A percentile compares a stretch with the other conserved stretches of the same genome.
phyloP scores from a whole-genome alignment of 495 filamentous ascomycete genomes.

The Tuber microsphaerosporum region DNA sequence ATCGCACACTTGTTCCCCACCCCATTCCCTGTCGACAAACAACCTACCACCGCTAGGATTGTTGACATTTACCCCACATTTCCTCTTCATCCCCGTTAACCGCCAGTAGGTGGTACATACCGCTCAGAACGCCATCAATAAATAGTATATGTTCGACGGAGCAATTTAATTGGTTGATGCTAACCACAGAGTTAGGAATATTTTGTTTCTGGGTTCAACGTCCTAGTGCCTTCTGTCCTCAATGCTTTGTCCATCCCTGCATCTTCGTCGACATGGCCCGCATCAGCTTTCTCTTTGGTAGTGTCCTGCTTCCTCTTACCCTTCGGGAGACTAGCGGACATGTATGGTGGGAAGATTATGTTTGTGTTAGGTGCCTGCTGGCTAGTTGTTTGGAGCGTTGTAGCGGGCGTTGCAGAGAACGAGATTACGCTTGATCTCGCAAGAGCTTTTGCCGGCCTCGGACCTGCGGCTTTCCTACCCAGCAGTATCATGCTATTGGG shows the following conservation, averaged over 20 bases:
- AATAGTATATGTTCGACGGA: constrained; percentile 12
- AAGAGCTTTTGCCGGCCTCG: constrained; percentile 73
- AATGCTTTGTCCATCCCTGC: constrained; percentile 58
- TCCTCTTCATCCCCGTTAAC: constrained; percentile 12
- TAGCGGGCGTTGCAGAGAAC: constrained; percentile 64
- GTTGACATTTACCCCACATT: too few relatives aligned
- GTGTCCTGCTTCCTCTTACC: constrained; percentile 67
- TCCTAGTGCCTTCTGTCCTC: constrained; percentile 65
- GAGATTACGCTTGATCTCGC: constrained; percentile 67
- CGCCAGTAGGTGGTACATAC: constrained; percentile 21
- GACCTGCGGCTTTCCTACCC: constrained; percentile 69
- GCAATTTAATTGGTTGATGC: constrained; percentile 24
- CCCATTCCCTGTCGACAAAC: constrained; percentile 8
- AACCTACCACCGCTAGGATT: not conserved
- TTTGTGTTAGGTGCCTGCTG: constrained; percentile 64
- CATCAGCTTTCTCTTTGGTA: constrained; percentile 68
- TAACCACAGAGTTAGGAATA: constrained; percentile 52
- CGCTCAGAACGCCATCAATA: constrained; percentile 11
- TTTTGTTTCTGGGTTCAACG: constrained; percentile 79
- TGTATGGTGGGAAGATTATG: constrained; percentile 66
- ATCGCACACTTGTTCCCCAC: constrained; percentile 10
- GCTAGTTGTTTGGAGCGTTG: constrained; percentile 64
- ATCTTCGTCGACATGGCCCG: constrained; percentile 66
- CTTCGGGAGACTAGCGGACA: constrained; percentile 69
- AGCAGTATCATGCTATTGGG: constrained; percentile 73